phyloP scores from a whole-genome alignment of 768 basidiomycete genomes.

The Amanita thiersii region DNA sequence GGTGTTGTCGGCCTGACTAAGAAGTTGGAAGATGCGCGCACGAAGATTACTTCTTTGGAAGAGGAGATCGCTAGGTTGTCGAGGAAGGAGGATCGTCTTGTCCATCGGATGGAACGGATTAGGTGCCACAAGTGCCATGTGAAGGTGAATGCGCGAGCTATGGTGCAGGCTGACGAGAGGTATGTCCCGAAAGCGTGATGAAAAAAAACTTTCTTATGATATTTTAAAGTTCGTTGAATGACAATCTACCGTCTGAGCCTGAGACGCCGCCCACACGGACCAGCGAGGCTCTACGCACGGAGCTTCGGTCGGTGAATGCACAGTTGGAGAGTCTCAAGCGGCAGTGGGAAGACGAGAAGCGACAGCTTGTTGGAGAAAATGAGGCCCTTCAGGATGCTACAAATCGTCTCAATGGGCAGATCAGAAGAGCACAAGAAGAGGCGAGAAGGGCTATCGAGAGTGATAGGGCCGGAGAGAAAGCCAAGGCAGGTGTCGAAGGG shows the following conservation, averaged over 20 bases:
- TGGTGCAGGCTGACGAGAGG: slow-evolving; percentile 54
- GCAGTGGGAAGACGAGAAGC: slow-evolving; percentile 64
- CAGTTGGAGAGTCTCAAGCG: slow-evolving; percentile 59
- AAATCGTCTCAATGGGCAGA: slow-evolving; percentile 53
- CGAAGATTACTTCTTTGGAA: slow-evolving; percentile 47
- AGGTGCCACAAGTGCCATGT: slow-evolving; percentile 65
- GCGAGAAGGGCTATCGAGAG: slow-evolving; percentile 43
- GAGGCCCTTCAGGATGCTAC: slow-evolving; percentile 66
- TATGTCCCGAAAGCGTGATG: slow-evolving; percentile 17
- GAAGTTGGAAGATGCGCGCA: slow-evolving; percentile 65
- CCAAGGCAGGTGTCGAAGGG: slow-evolving; percentile 43
- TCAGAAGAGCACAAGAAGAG: slow-evolving; percentile 52
- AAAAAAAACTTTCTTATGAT: neutral
- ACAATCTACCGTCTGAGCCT: slow-evolving; percentile 44
- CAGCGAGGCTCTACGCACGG: slow-evolving; percentile 51
- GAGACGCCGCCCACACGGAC: slow-evolving; percentile 64
- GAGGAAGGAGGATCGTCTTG: slow-evolving; percentile 63
- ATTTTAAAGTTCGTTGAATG: slow-evolving; percentile 35
- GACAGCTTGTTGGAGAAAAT: slow-evolving; percentile 58
- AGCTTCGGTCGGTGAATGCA: slow-evolving; percentile 52
- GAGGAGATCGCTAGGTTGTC: slow-evolving; percentile 60
- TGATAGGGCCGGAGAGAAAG: slow-evolving; percentile 39
- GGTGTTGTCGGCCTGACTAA: slow-evolving; percentile 64
- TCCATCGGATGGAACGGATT: slow-evolving; percentile 48
- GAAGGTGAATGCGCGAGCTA: slow-evolving; percentile 46